Evolutionary conservation across 805 yeast species (phyloP).

Genomic region (Yarrowia hollandica): DNA sequence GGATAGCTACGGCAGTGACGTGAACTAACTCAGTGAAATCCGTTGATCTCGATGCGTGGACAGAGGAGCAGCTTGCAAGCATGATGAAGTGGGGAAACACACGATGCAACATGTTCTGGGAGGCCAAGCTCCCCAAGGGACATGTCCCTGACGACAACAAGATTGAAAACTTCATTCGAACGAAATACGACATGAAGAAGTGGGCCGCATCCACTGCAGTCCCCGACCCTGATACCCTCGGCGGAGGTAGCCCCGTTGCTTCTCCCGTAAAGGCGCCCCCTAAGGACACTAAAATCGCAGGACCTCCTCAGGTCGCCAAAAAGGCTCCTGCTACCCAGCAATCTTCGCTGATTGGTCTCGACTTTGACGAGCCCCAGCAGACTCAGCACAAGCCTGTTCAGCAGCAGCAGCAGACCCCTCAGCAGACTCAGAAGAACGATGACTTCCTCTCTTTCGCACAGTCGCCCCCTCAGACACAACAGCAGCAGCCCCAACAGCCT

Average conservation of each 20-base stretch:
- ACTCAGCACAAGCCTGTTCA: conserved; percentile 29
- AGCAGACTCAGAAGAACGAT: conserved; percentile 31
- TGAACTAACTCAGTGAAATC: conserved; percentile 60
- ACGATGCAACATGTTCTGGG: conserved; percentile 82
- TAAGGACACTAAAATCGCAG: conserved; percentile 12
- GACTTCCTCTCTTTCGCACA: conserved; percentile 19
- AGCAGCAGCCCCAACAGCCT: conserved; percentile 32
- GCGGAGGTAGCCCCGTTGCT: conserved; percentile 13
- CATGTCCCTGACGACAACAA: conserved; percentile 82
- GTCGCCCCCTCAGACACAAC: conserved; percentile 32
- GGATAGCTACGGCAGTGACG: background rate
- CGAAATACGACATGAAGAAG: conserved; percentile 86
- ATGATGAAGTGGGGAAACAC: conserved; percentile 87
- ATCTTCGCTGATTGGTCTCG: conserved; percentile 35
- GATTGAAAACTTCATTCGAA: conserved; percentile 84
- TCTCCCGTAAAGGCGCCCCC: conserved; percentile 25
- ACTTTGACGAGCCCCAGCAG: conserved; percentile 33
- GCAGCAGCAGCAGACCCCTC: conserved; percentile 27
- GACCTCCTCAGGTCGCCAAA: conserved; percentile 16
- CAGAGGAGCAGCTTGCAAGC: conserved; percentile 80
- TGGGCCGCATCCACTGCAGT: conserved; percentile 65
- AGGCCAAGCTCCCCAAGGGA: conserved; percentile 64
- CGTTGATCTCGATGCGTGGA: conserved; percentile 95
- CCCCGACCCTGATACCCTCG: conserved; percentile 59
- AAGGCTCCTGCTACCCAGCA: conserved; percentile 30